Base-by-base conservation (phyloP, 2,329 filamentous ascomycete genomes). In the Cercospora beticola region DNA sequence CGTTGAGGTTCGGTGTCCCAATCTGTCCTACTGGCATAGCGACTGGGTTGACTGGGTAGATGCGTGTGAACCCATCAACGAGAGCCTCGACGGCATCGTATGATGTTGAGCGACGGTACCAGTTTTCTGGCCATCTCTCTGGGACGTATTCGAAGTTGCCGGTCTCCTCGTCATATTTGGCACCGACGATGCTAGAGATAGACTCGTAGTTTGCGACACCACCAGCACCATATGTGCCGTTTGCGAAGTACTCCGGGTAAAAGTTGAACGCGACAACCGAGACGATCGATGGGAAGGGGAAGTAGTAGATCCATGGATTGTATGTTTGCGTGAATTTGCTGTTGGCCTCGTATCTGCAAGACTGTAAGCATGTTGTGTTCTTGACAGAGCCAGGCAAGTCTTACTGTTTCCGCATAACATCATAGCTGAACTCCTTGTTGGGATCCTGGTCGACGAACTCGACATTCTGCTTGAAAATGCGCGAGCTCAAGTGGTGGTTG, bases 201-300 rank as follows among this genome's bases (percentile, higher is more conserved):
- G 74, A 76, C 62, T 77, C 74, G 71, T 77, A 77, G 70, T 76
- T 80, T 46, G 79, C 71, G 28, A 80, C 76, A 69, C 79, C 79
- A 16, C 78, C 78, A 1, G 71, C 71, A 18, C 76, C 77, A 67
- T 78, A 79, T 14, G 78, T 80, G 21, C 78, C 76, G 70, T 80
- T 80, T 33, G 76, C 77, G 78, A 76, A 77, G 68, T 75, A 77
- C 5, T 74, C 68, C 1, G 75, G 74, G 69, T 77, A 76, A 69
- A 77, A 77, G 31, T 73, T 72, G 69, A 74, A 77, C 1, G 75
- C 75, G 16, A 70, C 76, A 2, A 76, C 66, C 6, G 68, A 69
- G 65, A 77, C 75, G 57, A 78, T 78, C 12, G 72, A 73, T 46
- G 75, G 76, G 73, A 78, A 78, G 6, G 76, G 75, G 68, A 78